Evolutionary conservation across 1,139 yeast species (phyloP), one percentile per base, ranked within the genome.

Genomic region (Eremothecium cymbalariae): DNA sequence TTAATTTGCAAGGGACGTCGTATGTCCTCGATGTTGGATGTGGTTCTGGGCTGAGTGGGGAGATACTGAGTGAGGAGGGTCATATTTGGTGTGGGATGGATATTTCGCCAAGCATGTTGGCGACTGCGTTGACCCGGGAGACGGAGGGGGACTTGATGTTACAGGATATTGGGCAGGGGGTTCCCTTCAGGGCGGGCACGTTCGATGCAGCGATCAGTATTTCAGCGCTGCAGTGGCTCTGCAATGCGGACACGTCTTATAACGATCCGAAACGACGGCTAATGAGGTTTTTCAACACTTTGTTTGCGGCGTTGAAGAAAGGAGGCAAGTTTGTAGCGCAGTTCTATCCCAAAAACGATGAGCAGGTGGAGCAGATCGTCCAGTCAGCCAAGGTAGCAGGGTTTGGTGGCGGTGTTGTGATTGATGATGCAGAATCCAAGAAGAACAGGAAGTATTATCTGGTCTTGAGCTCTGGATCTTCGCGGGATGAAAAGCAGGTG

Each of bases 251-350:
- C 57, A 71, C 85, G 3, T 61, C 85, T 2, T 68, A 70, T 27
- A 80, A 77, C 35, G 95, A 86, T 51, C 98, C 99, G n/a, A 81
- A 81, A 55, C 72, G 71, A 51, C 73, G 99, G 59, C 61, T 86
- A 37, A 65, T 79, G 60, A 65, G 80, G 25, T 93, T 90, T 55
- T 90, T 93, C 68, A 82, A 83, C 55, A 80, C 95, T 0, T 65
- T 93, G 37, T 90, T 84, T 60, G 86, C 95, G 1, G 68, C 88
- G 17, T 67, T 90, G 57, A 80, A 74, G 55, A 73, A 95, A 56
- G 98, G 98, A 25, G 99, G 98, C 4, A 90, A 90, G 59, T 94
- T 88, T 46, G 95, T 84, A 14, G 95, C 95, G 23, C 99, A 90
- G 60, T 90, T 90, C 57, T 90, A 90, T 60, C 99, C 99, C 8